Evolutionary conservation across 202 grass and related monocot species (phyloP), one percentile per base, ranked within the genome.

Genomic region (Carex sylvatica): DNA sequence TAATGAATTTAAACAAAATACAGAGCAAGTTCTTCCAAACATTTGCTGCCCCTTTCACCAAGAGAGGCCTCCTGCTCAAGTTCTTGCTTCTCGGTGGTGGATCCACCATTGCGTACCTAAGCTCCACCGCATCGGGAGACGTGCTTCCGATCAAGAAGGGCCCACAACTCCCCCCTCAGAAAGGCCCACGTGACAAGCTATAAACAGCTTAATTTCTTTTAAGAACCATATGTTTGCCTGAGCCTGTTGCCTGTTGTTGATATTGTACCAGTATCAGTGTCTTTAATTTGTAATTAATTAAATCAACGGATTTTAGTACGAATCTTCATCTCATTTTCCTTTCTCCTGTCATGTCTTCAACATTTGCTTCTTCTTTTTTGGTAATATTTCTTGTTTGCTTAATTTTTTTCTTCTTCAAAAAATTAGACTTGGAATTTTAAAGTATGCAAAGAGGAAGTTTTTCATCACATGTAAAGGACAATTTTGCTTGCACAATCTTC

Each of bases 1-100:
- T 18, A 42, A 8, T 66, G 5, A 15, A 72, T 68, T 40, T 3
- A 30, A 20, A 72, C 7, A 63, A 65, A 74, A 73, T 75, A 77
- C 95, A 98, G 95, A 96, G 96, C 89, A 99, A 99, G 85, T 99
- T 99, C 91, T 99, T 99, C 18, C 88, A 96, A 91, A 99, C 96
- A 5, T 99, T 99, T 79, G 96, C 88, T 3, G 93, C 51, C 30
- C 96, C 96, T 0, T 99, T 99, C 93, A 91, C 86, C 87, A 99
- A 99, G 89, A 93, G 96, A 6, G 96, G 96, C 0, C 72, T 99
- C 16, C 81, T 99, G 81, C 93, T 99, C 76, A 99, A 99, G 93
- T 93, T 99, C 86, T 87, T 99, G 83, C 84, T 99, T 46, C 35
- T 99, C 33, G 93, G 96, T 40, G 91, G 96, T 23, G 93, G 89